Conservation (phyloP, 2,329 filamentous ascomycete genomes). For the Penicillium sp. region DNA sequence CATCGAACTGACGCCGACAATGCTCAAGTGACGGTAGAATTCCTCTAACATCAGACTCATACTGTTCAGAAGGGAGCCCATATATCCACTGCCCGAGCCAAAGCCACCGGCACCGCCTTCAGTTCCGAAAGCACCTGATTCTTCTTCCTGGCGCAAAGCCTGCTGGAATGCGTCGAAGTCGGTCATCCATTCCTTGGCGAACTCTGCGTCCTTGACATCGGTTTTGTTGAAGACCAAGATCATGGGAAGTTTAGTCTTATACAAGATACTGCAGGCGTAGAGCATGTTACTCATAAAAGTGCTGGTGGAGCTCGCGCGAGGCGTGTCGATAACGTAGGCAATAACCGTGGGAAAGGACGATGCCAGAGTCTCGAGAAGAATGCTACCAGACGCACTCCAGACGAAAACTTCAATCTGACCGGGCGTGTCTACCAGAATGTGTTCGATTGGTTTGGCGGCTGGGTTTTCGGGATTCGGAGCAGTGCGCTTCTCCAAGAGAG, state of each 20-base stretch:
- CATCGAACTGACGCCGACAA: conserved; percentile 92
- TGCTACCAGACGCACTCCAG: conserved; percentile 94
- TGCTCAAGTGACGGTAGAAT: conserved; percentile 90
- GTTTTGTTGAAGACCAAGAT: conserved; percentile 99
- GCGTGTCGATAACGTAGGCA: conserved; percentile 96
- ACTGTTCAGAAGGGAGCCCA: conserved; percentile 92
- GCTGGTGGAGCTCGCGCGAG: conserved; percentile 85
- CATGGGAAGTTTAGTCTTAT: conserved; percentile 98
- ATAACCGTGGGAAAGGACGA: conserved; percentile 95
- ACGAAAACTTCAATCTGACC: conserved; percentile 99
- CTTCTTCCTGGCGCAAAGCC: conserved; percentile 78
- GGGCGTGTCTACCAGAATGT: conserved; percentile 92
- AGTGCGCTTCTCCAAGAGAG: conserved; percentile 85
- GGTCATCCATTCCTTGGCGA: conserved; percentile 99
- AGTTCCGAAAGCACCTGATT: conserved; percentile 72
- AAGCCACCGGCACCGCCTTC: conserved; percentile 61
- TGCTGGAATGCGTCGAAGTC: conserved; percentile 96
- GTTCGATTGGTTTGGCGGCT: conserved; percentile 63
- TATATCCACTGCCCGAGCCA: conserved; percentile 83
- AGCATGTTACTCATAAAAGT: conserved; percentile 99
- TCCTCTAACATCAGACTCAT: conserved; percentile 98
- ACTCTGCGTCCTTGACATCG: conserved; percentile 85
- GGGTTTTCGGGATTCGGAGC: conserved; percentile 54
- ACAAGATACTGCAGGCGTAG: conserved; percentile 96
- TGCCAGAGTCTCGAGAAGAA: conserved; percentile 87